Base-by-base conservation (phyloP, 768 basidiomycete species). In the Tubosaeta sp. region DNA sequence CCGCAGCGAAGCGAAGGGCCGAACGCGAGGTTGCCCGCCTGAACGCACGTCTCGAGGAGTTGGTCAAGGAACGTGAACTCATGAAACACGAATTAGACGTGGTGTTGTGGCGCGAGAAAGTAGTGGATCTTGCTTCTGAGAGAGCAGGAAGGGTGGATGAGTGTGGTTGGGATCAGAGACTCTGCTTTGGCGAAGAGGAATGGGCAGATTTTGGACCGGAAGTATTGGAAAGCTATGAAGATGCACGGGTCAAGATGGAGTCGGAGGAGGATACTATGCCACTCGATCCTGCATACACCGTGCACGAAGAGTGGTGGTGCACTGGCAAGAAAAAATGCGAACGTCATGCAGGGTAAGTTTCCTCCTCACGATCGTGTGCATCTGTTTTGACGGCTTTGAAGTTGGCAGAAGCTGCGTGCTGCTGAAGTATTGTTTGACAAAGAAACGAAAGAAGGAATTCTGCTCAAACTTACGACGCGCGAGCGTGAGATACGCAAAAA, bases 101-200 rank as follows among this genome's bases (percentile, higher is more conserved):
- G 30, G 73, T 89, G 16, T 46, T 77, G 10, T 86, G 87, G 84
- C 78, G 87, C 50, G 86, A 86, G 69, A 78, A 76, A 49, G 66
- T 90, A 25, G 70, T 88, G 14, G 77, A 81, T 50, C 74, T 88
- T 38, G 88, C 87, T 21, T 75, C 71, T n/a, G 79, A 79, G 39
- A 77, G 87, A 32, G 81, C 86, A 10, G 81, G 82, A 52, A 69
- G 72, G n/a, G 63, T 81, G 14, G 79, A 80, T 16, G 80, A 82
- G 58, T 96, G 93, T 68, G 92, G 94, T 5, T 94, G 92, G 84
- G 93, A 96, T 66, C 83, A 85, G 59, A 76, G 93, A 27, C 73
- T 96, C 21, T 87, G 87, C 53, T 84, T 86, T 63, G 85, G 85
- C n/a, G 87, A 91, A 42, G 82, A 84, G 51, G 87, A 90, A 63